Base-by-base conservation (phyloP, 2,329 filamentous ascomycete genomes). In the Colletotrichum melonis region DNA sequence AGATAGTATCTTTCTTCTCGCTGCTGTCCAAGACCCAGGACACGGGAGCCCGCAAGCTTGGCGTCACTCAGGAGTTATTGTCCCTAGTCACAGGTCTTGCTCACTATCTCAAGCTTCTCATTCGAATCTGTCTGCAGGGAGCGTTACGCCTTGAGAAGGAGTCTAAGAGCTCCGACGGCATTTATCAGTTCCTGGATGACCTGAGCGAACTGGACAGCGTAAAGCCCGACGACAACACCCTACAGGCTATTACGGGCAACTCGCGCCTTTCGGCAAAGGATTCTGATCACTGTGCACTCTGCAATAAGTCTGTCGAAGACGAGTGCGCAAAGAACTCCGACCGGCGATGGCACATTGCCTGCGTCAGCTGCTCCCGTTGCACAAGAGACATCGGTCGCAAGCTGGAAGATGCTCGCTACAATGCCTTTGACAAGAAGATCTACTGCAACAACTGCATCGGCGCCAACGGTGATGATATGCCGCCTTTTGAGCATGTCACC, bases 1-100 rank as follows among this genome's bases (percentile, higher is more conserved):
- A 99, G 84, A 97, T 99, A 67, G 97, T 99, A 6, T 94, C 96
- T 30, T 99, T 99, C 86, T 99, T 99, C 82, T 95, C 95, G 14
- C 87, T 99, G 22, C 88, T 99, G 9, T 97, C 96, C 6, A 98
- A 98, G 82, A 97, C 95, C 1, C 96, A 98, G 80, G 95, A 98
- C 79, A 94, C 92, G 9, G 94, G 93, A n/a, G 92, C 94, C 49
- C 90, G 94, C 71, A 97, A 98, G 81, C 90, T 98, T 55, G 97
- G 97, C 56, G 97, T 99, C 38, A 99, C 97, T 9, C 97, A 99
- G 82, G 97, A 99, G 81, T 89, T 99, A n/a, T 85, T 99, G n/a
- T 97, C 96, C 7, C 89, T 99, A 8, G 97, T 99, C 66, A 99
- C 97, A 52, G 96, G 97, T 46, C 89, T 99, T 64, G 97, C 97